Evolutionary conservation across 2,329 filamentous ascomycete species (phyloP), one percentile per base, ranked within the genome.

Genomic region (Fusarium lyarnte): DNA sequence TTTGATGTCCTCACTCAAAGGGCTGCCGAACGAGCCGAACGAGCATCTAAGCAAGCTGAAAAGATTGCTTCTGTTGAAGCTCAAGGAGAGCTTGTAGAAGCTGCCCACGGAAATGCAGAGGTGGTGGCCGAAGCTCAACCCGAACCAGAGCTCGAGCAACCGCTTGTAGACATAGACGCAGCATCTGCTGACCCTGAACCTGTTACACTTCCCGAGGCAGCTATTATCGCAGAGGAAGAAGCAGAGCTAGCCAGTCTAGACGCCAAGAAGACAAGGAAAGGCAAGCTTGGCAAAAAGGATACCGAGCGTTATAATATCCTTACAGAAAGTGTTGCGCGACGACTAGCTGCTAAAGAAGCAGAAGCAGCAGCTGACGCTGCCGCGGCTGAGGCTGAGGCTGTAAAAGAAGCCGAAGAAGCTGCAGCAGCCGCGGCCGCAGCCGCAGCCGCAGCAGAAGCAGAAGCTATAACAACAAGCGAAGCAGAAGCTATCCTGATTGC

Each of bases 31-130:
- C 67, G 81, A 75, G 76, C 72, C 9, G 61, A 69, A 41, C 65
- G 81, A 75, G 76, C 72, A 58, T 76, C 77, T 47, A 73, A 70
- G 25, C 74, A 80, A 43, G 79, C 78, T 14, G 75, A 77, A 54
- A 73, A 72, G 33, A 72, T 76, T n/a, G 78, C 76, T 25, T 76
- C 64, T 25, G 38, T 53, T 16, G 61, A 66, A 17, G 33, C 33
- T 17, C 43, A 66, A 17, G 38, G 31, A 9, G 42, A 36, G 5
- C 43, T 46, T 21, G 17, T 5, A 36, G 58, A 69, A 43, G 76
- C 74, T 25, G 29, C 62, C n/a, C 66, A 52, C n/a, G 72, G 64
- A 63, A 36, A 41, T 21, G 49, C 36, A 31, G 75, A 76, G 16
- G 74, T 73, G 58, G 49, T 66, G 33, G 51, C 39, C 2, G 65